Conservation (phyloP, 192 early-diverging fungal genomes). For the Gamsiella multidivaricata region DNA sequence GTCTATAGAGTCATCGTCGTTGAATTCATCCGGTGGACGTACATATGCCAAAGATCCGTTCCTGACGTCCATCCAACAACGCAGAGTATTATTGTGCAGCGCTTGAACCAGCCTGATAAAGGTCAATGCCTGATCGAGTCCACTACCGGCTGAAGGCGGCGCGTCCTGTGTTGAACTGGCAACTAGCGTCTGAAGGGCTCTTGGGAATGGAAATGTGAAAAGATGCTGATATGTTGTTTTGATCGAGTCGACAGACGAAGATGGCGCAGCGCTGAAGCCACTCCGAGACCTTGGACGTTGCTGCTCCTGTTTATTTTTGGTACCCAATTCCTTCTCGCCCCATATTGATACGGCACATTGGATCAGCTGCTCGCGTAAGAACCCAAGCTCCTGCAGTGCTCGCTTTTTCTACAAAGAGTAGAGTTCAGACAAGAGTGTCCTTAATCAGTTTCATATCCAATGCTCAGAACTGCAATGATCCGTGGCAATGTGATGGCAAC, state of each 20-base stretch:
- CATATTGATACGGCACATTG: conserved; percentile 27
- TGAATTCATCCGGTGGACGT: not conserved
- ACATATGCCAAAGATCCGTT: conserved; percentile 56
- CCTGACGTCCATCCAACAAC: conserved; percentile 57
- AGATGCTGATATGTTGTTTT: conserved; percentile 34
- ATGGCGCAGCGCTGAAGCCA: not conserved
- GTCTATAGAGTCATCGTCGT: not conserved
- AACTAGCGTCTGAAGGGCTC: not conserved
- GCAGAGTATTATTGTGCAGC: conserved; percentile 56
- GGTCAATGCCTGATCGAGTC: conserved; percentile 19
- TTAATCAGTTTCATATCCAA: no score
- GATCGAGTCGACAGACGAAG: conserved; percentile 13
- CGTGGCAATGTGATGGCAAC: not conserved
- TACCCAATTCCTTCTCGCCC: not conserved
- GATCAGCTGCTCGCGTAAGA: conserved; percentile 52
- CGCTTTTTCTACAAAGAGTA: conserved; percentile 59
- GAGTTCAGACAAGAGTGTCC: no score
- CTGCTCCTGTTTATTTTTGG: not conserved
- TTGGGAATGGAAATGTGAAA: conserved; percentile 30
- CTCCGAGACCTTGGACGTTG: not conserved
- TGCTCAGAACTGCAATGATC: not conserved
- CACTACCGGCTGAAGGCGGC: not conserved
- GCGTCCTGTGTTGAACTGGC: not conserved
- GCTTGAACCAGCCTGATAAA: conserved; percentile 53
- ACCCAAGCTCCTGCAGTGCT: conserved; percentile 55